Evolutionary conservation across 306 rosid genomes (phyloP).

Genomic region (Quillaja saponaria): DNA sequence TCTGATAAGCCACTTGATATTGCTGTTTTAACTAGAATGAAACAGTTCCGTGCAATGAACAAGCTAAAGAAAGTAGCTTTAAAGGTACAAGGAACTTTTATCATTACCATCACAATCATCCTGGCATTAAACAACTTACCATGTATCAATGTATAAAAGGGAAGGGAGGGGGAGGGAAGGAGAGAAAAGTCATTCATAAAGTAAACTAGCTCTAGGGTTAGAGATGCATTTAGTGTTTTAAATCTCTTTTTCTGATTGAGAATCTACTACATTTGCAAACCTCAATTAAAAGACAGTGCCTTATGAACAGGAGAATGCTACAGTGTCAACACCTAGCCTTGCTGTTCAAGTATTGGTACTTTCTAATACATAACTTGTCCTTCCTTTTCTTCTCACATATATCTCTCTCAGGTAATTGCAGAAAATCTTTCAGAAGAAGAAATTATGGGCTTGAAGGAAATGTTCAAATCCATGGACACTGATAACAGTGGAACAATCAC

Average conservation of each 20-base stretch:
- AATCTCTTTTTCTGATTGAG: too few species aligned
- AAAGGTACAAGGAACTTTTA: constrained; percentile 52
- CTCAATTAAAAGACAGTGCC: too few species aligned
- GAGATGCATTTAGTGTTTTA: too few species aligned
- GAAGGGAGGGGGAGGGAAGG: too few species aligned
- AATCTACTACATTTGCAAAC: too few species aligned
- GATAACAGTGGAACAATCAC: constrained; percentile 98
- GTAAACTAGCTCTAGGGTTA: constrained; percentile 24
- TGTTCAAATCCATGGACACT: constrained; percentile 98
- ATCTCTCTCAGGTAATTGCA: constrained; percentile 74
- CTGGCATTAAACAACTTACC: not conserved
- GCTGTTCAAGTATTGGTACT: too few species aligned
- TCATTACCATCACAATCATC: constrained; percentile 9
- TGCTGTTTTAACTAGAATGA: constrained; percentile 90
- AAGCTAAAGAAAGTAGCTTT: constrained; percentile 93
- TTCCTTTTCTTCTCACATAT: not conserved
- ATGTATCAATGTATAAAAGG: too few species aligned
- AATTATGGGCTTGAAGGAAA: constrained; percentile 93
- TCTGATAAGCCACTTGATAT: constrained; percentile 93
- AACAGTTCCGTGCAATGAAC: constrained; percentile 98
- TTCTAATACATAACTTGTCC: not conserved
- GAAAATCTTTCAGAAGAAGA: constrained; percentile 98
- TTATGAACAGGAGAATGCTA: too few species aligned
- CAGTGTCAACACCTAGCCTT: too few species aligned
- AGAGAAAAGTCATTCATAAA: not conserved